phyloP scores from a whole-genome alignment of 129 eudicot species.

The Flaveria robusta region DNA sequence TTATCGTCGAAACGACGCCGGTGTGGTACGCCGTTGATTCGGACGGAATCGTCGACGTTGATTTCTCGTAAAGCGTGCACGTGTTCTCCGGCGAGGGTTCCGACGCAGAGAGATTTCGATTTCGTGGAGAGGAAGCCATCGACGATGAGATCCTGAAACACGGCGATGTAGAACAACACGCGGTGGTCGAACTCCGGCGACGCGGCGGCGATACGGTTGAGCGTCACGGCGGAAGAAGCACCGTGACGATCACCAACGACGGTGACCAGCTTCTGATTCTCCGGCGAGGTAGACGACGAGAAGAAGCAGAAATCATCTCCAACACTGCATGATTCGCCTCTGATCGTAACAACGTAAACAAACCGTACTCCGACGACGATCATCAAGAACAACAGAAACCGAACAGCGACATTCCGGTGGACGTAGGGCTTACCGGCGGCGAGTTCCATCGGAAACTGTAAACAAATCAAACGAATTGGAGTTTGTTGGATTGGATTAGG shows the following conservation, averaged over 20 bases:
- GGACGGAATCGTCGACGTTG: constrained; percentile 59
- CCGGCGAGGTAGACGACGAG: constrained; percentile 51
- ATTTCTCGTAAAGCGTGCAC: constrained; percentile 70
- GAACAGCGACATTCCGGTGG: constrained; percentile 55
- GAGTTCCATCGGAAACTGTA: constrained; percentile 45
- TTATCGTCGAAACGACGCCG: constrained; percentile 43
- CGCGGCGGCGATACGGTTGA: constrained; percentile 20
- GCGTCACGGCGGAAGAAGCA: constrained; percentile 35
- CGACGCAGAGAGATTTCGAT: constrained; percentile 66
- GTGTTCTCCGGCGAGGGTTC: constrained; percentile 54
- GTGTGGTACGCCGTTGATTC: constrained; percentile 42
- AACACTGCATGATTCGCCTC: constrained; percentile 76
- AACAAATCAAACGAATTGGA: background rate
- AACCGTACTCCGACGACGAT: constrained; percentile 62
- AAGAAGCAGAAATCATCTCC: constrained; percentile 88
- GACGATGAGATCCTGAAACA: constrained; percentile 68
- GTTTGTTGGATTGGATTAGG: background rate
- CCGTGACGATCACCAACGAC: constrained; percentile 27
- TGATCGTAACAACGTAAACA: constrained; percentile 66
- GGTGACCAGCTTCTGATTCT: constrained; percentile 46
- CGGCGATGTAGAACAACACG: constrained; percentile 51
- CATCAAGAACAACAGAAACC: constrained; percentile 51
- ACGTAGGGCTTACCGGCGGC: constrained; percentile 47
- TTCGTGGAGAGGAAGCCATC: constrained; percentile 55
- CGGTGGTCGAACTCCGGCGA: constrained; percentile 47